Conservation (phyloP, 768 basidiomycete species). For the Pleurotus giganteus region DNA sequence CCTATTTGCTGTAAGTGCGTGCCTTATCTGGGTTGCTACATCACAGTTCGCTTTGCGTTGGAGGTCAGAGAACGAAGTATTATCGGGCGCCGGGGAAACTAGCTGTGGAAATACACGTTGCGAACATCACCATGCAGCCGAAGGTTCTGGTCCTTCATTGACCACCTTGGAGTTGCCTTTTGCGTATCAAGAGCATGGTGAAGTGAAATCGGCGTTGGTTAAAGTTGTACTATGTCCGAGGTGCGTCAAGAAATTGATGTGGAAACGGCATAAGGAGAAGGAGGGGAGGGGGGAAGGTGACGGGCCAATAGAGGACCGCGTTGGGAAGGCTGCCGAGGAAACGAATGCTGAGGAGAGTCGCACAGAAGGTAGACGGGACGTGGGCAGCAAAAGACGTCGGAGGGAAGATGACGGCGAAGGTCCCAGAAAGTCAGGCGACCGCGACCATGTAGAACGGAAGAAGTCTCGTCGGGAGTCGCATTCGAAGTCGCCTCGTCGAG, state of each 20-base stretch:
- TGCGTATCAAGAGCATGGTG: conserved; percentile 77
- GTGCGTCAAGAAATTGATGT: conserved; percentile 84
- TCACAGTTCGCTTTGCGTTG: conserved; percentile 84
- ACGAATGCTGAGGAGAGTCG: conserved; percentile 11
- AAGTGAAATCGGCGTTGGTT: conserved; percentile 77
- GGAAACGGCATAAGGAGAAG: conserved; percentile 75
- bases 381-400: neutral
- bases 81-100: conserved; percentile 80
- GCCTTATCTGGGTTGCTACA: neutral
- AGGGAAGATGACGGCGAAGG: neutral
- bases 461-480: neutral
- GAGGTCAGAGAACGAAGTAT: conserved; percentile 90
- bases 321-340: conserved; percentile 4
- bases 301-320: conserved; percentile 38
- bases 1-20: neutral
- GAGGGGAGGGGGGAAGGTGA: conserved; percentile 18
- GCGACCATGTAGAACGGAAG: neutral
- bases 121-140: conserved; percentile 43
- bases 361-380: neutral
- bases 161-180: conserved; percentile 90
- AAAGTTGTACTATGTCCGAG: conserved; percentile 83
- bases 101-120: conserved; percentile 93
- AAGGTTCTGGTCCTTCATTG: conserved; percentile 33
- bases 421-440: neutral
- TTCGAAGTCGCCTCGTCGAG: neutral